Conservation (phyloP, 2,329 filamentous ascomycete genomes). For the Drechmeria coniospora region DNA sequence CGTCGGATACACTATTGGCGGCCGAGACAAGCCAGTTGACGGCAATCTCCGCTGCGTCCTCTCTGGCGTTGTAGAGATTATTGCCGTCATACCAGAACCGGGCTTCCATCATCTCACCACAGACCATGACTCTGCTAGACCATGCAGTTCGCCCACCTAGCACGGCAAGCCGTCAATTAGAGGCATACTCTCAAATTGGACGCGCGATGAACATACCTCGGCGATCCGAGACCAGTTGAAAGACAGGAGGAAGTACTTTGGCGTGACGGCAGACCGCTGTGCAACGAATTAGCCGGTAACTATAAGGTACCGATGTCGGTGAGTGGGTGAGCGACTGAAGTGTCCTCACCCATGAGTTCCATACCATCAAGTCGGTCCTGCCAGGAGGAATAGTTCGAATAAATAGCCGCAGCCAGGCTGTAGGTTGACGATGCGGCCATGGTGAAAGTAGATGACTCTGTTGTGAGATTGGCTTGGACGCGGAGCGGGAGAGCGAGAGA, state of each 20-base stretch:
- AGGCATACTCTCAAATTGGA: conserved; percentile 1
- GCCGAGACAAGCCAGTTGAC: conserved; percentile 33
- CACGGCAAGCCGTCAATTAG: conserved; percentile 1
- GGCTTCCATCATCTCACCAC: conserved; percentile 49
- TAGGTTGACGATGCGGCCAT: conserved; percentile 13
- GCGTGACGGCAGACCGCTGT: conserved; percentile 42
- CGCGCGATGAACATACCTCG: conserved; percentile 37
- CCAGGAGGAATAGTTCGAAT: conserved; percentile 23
- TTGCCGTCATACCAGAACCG: conserved; percentile 87
- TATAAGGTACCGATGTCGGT: no score
- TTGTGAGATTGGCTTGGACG: no score
- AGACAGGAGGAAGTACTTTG: conserved; percentile 40
- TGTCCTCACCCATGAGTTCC: no score
- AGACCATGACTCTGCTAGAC: conserved; percentile 67
- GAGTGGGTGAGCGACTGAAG: no score
- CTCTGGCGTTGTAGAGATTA: conserved; percentile 73
- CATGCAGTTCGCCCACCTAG: conserved; percentile 79
- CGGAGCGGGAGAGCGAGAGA: no score
- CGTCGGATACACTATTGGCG: neutral
- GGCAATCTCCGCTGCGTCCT: conserved; percentile 81
- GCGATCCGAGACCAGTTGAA: conserved; percentile 59
- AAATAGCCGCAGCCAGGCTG: conserved; percentile 8
- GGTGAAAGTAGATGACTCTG: conserved; percentile 3
- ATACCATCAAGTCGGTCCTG: conserved; percentile 42
- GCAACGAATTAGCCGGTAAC: no score